Conservation (phyloP, 192 early-diverging fungal genomes). For the Coemansia erecta region DNA sequence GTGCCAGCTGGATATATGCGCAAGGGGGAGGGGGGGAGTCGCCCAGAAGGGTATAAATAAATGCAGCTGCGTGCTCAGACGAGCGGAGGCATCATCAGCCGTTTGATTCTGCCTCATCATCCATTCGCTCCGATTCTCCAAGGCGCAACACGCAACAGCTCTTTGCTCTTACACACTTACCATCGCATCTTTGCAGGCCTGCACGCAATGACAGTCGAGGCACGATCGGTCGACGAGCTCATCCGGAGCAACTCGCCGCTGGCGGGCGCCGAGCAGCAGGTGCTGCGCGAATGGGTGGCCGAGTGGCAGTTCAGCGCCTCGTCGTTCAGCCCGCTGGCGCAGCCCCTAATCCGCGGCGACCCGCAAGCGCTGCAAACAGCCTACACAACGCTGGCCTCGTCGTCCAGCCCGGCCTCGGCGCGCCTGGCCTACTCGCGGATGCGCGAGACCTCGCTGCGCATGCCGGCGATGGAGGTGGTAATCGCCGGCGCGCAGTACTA, state of each 20-base stretch:
- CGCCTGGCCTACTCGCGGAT: conserved; percentile 10
- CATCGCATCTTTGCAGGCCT: no score
- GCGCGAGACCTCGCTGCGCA: conserved; percentile 33
- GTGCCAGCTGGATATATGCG: no score
- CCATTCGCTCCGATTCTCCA: no score
- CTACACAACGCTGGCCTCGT: not conserved
- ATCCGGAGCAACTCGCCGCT: conserved; percentile 20
- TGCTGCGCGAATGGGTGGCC: conserved; percentile 46
- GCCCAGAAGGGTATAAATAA: no score
- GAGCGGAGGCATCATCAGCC: no score
- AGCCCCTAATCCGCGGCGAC: conserved; percentile 43
- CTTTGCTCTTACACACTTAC: no score
- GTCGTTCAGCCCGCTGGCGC: conserved; percentile 28
- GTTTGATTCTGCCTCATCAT: no score
- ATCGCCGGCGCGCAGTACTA: conserved; percentile 51
- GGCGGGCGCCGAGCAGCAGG: conserved; percentile 37
- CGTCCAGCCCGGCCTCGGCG: not conserved
- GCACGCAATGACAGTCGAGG: not conserved
- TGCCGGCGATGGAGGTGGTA: conserved; percentile 52
- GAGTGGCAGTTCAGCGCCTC: conserved; percentile 33
- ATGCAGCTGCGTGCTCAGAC: no score
- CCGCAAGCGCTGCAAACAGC: conserved; percentile 10
- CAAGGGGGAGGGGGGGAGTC: no score
- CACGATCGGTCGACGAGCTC: conserved; percentile 25
- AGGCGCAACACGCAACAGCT: no score